These are phyloP conservation scores for Colletotrichum chrysophilum DNA, from an alignment of 2,329 filamentous ascomycete species.

Conservation along the genomic window DNA sequence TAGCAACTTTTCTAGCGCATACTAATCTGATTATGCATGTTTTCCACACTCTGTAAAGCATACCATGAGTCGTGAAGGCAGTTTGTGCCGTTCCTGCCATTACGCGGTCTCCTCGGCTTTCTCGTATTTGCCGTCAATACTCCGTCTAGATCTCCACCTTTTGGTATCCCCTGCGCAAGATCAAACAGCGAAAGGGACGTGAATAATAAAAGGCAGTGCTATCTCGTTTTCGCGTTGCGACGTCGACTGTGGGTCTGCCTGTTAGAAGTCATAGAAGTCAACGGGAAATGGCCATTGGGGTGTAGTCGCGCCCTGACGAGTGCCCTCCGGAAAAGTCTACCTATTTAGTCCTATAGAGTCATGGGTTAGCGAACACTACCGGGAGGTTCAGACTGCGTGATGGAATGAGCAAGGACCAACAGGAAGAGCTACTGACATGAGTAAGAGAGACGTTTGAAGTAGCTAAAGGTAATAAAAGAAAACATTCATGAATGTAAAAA, in stretches of 20 bases:
- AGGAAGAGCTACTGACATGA: rapidly evolving
- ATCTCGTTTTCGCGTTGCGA: neutral
- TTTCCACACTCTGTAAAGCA: neutral
- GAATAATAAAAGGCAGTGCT: neutral
- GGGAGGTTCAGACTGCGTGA: neutral
- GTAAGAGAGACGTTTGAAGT: neutral
- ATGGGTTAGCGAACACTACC: neutral
- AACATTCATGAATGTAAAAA: neutral
- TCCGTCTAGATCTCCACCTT: neutral
- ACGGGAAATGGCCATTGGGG: neutral
- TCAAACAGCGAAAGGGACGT: neutral
- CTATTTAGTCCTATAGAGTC: neutral
- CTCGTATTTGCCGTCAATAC: neutral
- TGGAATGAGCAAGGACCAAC: neutral
- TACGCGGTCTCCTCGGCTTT: neutral
- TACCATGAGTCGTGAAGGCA: neutral
- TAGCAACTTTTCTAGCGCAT: neutral
- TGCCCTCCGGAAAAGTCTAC: neutral
- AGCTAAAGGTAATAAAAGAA: neutral
- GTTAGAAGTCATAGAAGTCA: neutral
- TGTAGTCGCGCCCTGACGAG: neutral
- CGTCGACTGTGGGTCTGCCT: neutral
- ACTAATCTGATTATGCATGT: neutral
- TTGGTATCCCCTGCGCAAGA: neutral
- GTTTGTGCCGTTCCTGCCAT: neutral